phyloP scores from a whole-genome alignment of 768 basidiomycete species.

The Leccinum subtestaceum region DNA sequence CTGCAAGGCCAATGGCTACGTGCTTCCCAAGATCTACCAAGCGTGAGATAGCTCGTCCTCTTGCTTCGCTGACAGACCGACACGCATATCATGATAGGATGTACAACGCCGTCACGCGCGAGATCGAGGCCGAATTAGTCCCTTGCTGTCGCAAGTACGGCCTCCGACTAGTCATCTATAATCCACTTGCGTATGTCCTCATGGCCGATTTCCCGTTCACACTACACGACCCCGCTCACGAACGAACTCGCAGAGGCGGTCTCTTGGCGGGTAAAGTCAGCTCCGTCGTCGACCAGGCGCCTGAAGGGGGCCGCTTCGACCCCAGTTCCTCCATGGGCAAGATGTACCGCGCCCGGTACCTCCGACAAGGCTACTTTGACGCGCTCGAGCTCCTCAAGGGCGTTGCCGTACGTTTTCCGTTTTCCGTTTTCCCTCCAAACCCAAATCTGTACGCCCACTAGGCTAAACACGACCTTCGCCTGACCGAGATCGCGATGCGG shows the following conservation, averaged over 20 bases:
- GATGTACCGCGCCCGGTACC: slow-evolving; percentile 46
- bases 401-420: slow-evolving; percentile 35
- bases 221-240: neutral
- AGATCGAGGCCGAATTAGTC: slow-evolving; percentile 48
- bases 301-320: slow-evolving; percentile 43
- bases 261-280: slow-evolving; percentile 46
- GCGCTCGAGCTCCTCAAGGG: slow-evolving; percentile 41
- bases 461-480: slow-evolving; percentile 42
- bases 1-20: slow-evolving; percentile 51
- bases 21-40: slow-evolving; percentile 55
- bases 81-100: slow-evolving; percentile 22
- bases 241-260: slow-evolving; percentile 1
- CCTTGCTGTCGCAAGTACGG: slow-evolving; percentile 58
- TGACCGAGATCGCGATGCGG: slow-evolving; percentile 56
- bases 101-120: slow-evolving; percentile 49
- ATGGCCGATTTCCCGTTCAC: neutral
- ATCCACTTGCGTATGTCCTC: slow-evolving; percentile 45
- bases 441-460: neutral
- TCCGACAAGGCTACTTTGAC: slow-evolving; percentile 41
- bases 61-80: neutral
- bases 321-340: slow-evolving; percentile 36
- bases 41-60: slow-evolving; percentile 33
- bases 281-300: slow-evolving; percentile 30
- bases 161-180: slow-evolving; percentile 55
- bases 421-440: neutral